These are phyloP conservation scores for Brasilioporus rufonigricans DNA, from an alignment of 768 basidiomycete species.

Conservation along the genomic window DNA sequence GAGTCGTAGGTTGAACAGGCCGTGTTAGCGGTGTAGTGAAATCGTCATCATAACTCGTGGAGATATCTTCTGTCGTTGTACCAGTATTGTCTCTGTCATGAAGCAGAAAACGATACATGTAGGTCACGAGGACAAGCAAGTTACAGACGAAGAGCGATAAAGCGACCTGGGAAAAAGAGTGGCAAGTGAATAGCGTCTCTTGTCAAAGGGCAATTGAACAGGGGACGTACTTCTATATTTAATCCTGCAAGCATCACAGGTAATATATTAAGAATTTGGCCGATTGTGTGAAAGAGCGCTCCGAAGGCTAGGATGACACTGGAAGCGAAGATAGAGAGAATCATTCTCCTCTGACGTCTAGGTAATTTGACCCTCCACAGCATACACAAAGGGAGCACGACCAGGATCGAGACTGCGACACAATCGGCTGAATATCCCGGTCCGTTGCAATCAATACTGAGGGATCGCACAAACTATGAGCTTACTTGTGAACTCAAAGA, in stretches of 20 bases:
- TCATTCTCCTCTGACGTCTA: conserved; percentile 21
- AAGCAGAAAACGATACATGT: neutral
- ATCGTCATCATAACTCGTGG: neutral
- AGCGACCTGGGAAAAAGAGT: conserved; percentile 7
- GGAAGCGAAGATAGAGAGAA: conserved; percentile 21
- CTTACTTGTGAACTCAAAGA: conserved; percentile 19
- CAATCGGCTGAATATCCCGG: conserved; percentile 13
- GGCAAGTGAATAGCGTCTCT: neutral
- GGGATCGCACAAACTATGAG: neutral
- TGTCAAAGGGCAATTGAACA: neutral
- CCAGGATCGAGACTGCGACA: conserved; percentile 13
- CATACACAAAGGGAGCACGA: conserved; percentile 18
- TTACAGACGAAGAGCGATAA: conserved; percentile 1
- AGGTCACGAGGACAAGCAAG: neutral
- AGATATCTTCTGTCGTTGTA: neutral
- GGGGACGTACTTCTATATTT: conserved; percentile 16
- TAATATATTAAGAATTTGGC: conserved; percentile 9
- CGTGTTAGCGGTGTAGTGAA: neutral
- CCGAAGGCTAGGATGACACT: conserved; percentile 15
- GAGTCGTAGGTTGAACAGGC: neutral
- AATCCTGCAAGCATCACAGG: conserved; percentile 7
- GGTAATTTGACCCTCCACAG: conserved; percentile 24
- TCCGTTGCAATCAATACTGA: neutral
- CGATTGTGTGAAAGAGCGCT: conserved; percentile 14
- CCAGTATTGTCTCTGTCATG: neutral